Evolutionary conservation across 129 eudicot species (phyloP).

Genomic region (Escallonia rubra): DNA sequence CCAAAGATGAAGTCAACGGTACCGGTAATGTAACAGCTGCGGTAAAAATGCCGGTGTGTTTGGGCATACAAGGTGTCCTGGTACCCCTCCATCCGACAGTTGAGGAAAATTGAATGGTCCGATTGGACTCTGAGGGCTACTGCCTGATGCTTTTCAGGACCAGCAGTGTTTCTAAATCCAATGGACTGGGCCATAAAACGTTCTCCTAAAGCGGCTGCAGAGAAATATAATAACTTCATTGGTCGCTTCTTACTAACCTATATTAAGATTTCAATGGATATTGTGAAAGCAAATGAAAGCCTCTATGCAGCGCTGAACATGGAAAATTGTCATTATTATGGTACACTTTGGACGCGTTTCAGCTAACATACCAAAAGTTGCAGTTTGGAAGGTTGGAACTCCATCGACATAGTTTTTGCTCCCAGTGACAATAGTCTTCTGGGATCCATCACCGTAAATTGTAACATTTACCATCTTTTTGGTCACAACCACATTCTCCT

Average conservation of each 20-base stretch:
- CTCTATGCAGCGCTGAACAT: no score
- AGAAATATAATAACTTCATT: no score
- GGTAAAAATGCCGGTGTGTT: constrained; percentile 70
- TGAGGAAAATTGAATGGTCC: constrained; percentile 58
- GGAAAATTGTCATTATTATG: no score
- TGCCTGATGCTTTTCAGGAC: constrained; percentile 81
- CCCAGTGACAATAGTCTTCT: constrained; percentile 61
- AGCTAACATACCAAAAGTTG: constrained; percentile 62
- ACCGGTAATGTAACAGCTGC: constrained; percentile 64
- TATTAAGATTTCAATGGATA: no score
- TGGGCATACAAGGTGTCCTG: constrained; percentile 64
- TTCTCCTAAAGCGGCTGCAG: constrained; percentile 61
- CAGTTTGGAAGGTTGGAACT: constrained; percentile 62
- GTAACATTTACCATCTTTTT: constrained; percentile 66
- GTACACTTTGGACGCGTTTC: background rate
- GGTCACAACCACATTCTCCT: constrained; percentile 57
- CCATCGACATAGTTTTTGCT: constrained; percentile 63
- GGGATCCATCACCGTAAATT: constrained; percentile 77
- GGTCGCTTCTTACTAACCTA: no score
- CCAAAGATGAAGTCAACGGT: constrained; percentile 74
- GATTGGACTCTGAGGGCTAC: constrained; percentile 74
- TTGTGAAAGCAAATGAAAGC: no score
- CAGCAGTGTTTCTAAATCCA: constrained; percentile 75
- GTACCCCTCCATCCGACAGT: constrained; percentile 74
- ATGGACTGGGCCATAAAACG: constrained; percentile 64